Conservation (phyloP, 1,139 yeast species). For the Zygotorulaspora mrakii region DNA sequence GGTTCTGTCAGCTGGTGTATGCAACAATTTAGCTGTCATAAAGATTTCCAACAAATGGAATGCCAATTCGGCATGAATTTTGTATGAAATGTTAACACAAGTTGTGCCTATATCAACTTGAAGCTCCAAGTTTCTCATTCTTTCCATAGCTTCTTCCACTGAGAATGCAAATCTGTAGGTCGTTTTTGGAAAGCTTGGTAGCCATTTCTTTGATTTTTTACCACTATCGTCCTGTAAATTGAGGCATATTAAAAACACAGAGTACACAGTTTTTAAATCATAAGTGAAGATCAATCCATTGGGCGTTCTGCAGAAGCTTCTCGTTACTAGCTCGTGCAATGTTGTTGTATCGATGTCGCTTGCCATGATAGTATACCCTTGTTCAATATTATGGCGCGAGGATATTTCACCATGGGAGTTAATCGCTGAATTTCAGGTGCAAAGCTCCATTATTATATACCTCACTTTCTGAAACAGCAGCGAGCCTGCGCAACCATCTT, state of each 20-base stretch:
- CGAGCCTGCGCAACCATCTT: too few relatives aligned
- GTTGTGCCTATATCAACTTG: constrained; percentile 49
- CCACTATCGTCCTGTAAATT: constrained; percentile 40
- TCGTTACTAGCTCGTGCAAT: constrained; percentile 44
- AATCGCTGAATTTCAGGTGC: too few relatives aligned
- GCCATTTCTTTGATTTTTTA: constrained; percentile 24
- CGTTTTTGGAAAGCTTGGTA: constrained; percentile 26
- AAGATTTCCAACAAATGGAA: constrained; percentile 49
- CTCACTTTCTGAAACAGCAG: not conserved
- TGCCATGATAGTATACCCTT: constrained; percentile 2
- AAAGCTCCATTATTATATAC: not conserved
- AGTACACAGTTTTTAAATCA: constrained; percentile 56
- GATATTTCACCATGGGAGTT: too few relatives aligned
- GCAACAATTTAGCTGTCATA: constrained; percentile 64
- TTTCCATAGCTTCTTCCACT: constrained; percentile 47
- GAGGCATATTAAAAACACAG: constrained; percentile 50
- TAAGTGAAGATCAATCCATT: constrained; percentile 50
- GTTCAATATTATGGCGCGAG: too few relatives aligned
- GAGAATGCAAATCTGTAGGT: constrained; percentile 53
- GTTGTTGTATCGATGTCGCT: constrained; percentile 21
- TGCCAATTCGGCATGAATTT: constrained; percentile 53
- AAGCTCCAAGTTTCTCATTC: constrained; percentile 50
- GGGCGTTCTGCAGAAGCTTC: constrained; percentile 47
- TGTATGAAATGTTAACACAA: constrained; percentile 57
- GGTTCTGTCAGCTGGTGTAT: constrained; percentile 74